Percentiles rank a stretch among this genome's conserved stretches.
Conservation (phyloP, 352 stramenopile species). For the Pythium guiyangense region DNA sequence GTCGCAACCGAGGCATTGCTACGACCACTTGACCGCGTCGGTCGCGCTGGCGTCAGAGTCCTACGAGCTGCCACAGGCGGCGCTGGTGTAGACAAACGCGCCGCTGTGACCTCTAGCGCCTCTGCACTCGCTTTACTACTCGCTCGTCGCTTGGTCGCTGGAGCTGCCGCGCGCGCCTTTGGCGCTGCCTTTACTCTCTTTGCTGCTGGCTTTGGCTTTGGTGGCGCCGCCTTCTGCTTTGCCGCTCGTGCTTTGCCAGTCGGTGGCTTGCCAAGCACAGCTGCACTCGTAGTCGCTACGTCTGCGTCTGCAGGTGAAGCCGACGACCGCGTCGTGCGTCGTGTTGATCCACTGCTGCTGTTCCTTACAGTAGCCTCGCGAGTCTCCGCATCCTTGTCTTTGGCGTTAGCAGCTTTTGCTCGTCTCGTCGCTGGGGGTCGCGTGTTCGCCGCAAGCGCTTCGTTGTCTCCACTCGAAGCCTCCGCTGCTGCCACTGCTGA, state of each 20-base stretch:
- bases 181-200: background rate
- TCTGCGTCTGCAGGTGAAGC: background rate
- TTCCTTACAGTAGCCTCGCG: too few relatives aligned
- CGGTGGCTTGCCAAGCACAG: slow-evolving; percentile 1
- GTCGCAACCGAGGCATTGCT: slow-evolving; percentile 14
- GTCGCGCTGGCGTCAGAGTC: background rate
- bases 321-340: background rate
- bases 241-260: background rate
- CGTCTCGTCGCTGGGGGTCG: too few relatives aligned
- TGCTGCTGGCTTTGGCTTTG: background rate
- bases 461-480: too few relatives aligned
- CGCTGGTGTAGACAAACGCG: background rate
- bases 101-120: background rate
- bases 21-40: slow-evolving; percentile 9
- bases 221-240: background rate
- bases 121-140: background rate
- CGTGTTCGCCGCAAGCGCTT: too few relatives aligned
- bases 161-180: background rate
- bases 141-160: background rate
- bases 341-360: too few relatives aligned
- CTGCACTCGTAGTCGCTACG: background rate
- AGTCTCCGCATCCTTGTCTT: too few relatives aligned
- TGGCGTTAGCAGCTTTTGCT: too few relatives aligned
- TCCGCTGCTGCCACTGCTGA: background rate
- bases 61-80: background rate